Evolutionary conservation across 495 filamentous ascomycete species (phyloP).

Genomic region (Xylaria curta): DNA sequence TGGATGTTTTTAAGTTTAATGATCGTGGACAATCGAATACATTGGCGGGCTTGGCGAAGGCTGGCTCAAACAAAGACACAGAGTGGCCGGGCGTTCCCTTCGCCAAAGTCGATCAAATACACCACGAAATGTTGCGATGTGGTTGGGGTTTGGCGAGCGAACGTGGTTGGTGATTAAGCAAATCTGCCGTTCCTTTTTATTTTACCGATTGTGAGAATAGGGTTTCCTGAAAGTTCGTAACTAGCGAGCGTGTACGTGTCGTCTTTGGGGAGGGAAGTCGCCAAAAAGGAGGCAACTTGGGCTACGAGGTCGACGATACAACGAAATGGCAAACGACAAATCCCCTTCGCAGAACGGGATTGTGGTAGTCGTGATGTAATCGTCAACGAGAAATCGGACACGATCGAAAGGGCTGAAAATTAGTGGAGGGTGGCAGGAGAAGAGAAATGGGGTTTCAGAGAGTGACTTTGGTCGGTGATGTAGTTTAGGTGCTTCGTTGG

Average conservation of each 20-base stretch:
- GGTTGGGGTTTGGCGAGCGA: conserved; percentile 8
- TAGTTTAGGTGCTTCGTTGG: conserved; percentile 16
- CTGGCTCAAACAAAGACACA: conserved; percentile 24
- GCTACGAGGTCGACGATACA: conserved; percentile 9
- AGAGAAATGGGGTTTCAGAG: conserved; percentile 26
- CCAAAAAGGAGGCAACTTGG: conserved; percentile 1
- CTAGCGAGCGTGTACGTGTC: conserved; percentile 24
- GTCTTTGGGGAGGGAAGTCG: conserved; percentile 3
- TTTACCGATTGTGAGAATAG: neutral
- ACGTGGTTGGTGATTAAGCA: neutral
- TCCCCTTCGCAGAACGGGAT: conserved; percentile 31
- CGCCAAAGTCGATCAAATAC: neutral
- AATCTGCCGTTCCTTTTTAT: neutral
- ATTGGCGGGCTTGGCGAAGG: conserved; percentile 17
- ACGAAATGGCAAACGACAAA: conserved; percentile 6
- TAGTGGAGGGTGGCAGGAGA: conserved; percentile 26
- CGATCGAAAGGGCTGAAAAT: conserved; percentile 15
- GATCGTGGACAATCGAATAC: conserved; percentile 25
- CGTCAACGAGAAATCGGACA: conserved; percentile 12
- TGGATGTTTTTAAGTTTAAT: conserved; percentile 14
- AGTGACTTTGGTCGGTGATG: conserved; percentile 30
- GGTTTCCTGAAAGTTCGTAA: conserved; percentile 11
- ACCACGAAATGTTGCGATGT: neutral
- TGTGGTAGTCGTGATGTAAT: conserved; percentile 15
- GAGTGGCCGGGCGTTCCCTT: conserved; percentile 4